Base-by-base conservation (phyloP, 2,329 filamentous ascomycete genomes). In the Colletotrichum salicis region DNA sequence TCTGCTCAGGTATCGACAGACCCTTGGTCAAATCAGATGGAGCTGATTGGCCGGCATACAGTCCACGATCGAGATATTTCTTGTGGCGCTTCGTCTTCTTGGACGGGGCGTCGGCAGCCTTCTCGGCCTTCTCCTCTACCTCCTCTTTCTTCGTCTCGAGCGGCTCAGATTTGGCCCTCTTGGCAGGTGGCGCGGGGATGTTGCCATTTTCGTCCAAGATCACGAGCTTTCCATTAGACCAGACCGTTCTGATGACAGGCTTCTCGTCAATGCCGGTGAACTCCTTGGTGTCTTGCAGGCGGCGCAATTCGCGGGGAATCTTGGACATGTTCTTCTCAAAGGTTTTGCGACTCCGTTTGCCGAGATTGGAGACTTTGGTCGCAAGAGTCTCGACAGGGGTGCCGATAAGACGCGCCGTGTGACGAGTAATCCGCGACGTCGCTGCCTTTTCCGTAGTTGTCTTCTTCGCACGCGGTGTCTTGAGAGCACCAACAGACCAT, bases 1-100 rank as follows among this genome's bases (percentile, higher is more conserved):
- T 89, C 80, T 86, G 89, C 78, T 89, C 88, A 1, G 81, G 66
- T 3, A 83, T 86, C 35, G 64, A 54, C n/a, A 90, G 81, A 5
- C 87, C 86, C 75, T 85, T 83, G 57, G 79, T 79, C 8, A 84
- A 78, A 68, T 89, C 86, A 7, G 78, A 74, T 0, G 88, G 87
- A 7, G 82, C 82, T 35, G 91, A 86, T 80, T 98, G 96, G 33
- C 96, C 96, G 0, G 94, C 92, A 78, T 97, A 98, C 15, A 98
- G 86, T 11, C 96, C 96, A 79, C 95, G 93, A 64, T 87, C 86
- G 65, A 97, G 85, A 89, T 93, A 98, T 75, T 91, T 91, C 85
- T 97, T 97, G 63, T 86, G 82, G 48, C 85, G 86, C 67, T 87
- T 84, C 74, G 84, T 82, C 73, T 81, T 84, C 10, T 73, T 71